A percentile compares a stretch with the other conserved stretches of the same genome.
phyloP scores from a whole-genome alignment of 1,284 basidiomycete species.

The Lignosus rhinocerotis region DNA sequence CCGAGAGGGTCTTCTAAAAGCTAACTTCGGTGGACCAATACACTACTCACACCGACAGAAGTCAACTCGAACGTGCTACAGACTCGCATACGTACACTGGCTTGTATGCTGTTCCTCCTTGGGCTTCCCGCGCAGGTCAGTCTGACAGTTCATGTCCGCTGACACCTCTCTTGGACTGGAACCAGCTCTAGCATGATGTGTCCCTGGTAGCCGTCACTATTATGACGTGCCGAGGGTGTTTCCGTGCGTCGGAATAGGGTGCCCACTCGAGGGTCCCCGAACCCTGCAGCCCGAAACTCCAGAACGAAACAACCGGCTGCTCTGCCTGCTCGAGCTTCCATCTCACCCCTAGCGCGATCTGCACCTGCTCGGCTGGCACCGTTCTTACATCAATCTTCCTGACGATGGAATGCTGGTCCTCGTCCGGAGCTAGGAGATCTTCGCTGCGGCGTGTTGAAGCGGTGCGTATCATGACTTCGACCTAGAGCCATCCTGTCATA shows the following conservation, averaged over 20 bases:
- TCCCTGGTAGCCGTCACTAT: not conserved
- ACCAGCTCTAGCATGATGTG: not conserved
- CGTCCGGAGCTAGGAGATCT: not conserved
- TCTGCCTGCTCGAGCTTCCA: not conserved
- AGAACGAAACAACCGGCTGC: not conserved
- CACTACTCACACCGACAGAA: no score
- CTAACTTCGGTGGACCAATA: not conserved
- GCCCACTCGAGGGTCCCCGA: not conserved
- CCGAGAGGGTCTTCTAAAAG: not conserved
- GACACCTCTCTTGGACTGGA: not conserved
- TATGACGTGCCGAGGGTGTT: not conserved
- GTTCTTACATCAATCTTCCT: not conserved
- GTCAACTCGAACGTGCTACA: not conserved
- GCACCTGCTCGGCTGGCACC: not conserved
- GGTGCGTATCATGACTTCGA: not conserved
- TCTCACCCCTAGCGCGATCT: conserved; percentile 1
- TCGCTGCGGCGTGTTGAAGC: not conserved
- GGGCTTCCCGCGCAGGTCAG: not conserved
- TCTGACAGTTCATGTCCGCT: not conserved
- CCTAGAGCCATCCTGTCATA: not conserved
- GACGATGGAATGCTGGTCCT: not conserved
- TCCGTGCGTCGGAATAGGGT: not conserved
- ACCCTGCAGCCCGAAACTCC: not conserved
- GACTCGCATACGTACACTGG: not conserved
- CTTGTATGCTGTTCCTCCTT: not conserved